Evolutionary conservation across 2,329 filamentous ascomycete genomes (phyloP), one percentile per base, ranked within the genome.

Genomic region (Colletotrichum tamarilloi): DNA sequence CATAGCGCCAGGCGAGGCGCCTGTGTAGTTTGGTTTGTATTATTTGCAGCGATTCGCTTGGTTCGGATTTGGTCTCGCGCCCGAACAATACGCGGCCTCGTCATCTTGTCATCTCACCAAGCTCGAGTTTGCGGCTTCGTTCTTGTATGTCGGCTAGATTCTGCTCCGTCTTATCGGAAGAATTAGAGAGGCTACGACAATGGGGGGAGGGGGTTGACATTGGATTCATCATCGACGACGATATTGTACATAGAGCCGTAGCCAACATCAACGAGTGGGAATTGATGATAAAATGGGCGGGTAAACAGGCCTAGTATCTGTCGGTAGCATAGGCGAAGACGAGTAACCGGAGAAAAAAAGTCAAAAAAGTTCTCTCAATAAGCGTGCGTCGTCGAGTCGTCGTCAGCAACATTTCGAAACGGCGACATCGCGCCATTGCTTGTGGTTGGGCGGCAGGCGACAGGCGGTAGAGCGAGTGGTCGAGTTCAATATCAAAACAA

Each of bases 401-500:
- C 70, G 67, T 73, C 32, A 69, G 70, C 70, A 69, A 56, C 46
- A 42, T 22, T 56, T 30, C 19, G 53, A 49, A 69, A 69, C 26
- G 52, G 68, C 49, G 38, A 38, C 58, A 62, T 68, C 28, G 69
- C 69, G 24, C 65, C 42, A 60, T 69, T 14, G 19, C 26, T 62
- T 59, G 14, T 11, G 16, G 56, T 22, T 24, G 68, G 57, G 68
- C 52, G 52, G 52, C 35, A 35, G 46, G 68, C 52, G 52, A 38
- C 35, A 35, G 46, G 8, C 16, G 14, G 38, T 5, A 16, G 14
- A 42, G 14, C 16, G 38, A 42, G 38, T 35, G 22, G 24, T 62
- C 55, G 12, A 46, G 14, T 58, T 53, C 49, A 72, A n/a, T 72
- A 59, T 72, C 42, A 60, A 72, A 64, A 63, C 53, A 68, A 67